Conservation (phyloP, 352 stramenopile genomes). For the Phytophthora boehmeriae region DNA sequence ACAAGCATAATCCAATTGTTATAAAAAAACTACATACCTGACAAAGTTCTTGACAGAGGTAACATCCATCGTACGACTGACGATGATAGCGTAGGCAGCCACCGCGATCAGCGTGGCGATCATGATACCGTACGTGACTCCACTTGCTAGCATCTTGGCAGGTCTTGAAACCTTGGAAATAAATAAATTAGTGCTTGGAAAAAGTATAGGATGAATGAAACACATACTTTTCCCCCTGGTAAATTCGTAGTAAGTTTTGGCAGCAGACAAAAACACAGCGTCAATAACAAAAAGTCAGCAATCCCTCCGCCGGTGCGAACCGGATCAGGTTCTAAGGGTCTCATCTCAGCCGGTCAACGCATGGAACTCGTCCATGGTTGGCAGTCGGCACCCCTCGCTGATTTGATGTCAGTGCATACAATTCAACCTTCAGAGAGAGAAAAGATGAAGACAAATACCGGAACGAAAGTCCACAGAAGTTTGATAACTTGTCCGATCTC, state of each 20-base stretch:
- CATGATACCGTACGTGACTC: slow-evolving; percentile 50
- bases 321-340: slow-evolving; percentile 73
- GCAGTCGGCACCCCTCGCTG: slow-evolving; percentile 68
- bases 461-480: slow-evolving; percentile 3
- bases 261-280: slow-evolving; percentile 20
- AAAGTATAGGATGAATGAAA: neutral
- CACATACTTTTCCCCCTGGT: neutral
- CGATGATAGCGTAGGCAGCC: slow-evolving; percentile 56
- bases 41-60: slow-evolving; percentile 57
- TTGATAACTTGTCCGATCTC: neutral
- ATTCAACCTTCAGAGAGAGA: slow-evolving; percentile 9
- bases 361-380: slow-evolving; percentile 54
- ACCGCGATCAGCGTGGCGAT: slow-evolving; percentile 56
- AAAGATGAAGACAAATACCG: slow-evolving; percentile 19
- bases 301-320: slow-evolving; percentile 67
- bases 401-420: slow-evolving; percentile 44
- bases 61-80: slow-evolving; percentile 49
- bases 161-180: neutral
- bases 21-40: slow-evolving; percentile 31
- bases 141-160: slow-evolving; percentile 36
- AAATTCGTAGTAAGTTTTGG: neutral
- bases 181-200: neutral
- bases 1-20: neutral
- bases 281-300: slow-evolving; percentile 47
- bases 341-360: slow-evolving; percentile 61